phyloP scores from a whole-genome alignment of 1,284 basidiomycete species.

The Fistulinella cinereoalba region DNA sequence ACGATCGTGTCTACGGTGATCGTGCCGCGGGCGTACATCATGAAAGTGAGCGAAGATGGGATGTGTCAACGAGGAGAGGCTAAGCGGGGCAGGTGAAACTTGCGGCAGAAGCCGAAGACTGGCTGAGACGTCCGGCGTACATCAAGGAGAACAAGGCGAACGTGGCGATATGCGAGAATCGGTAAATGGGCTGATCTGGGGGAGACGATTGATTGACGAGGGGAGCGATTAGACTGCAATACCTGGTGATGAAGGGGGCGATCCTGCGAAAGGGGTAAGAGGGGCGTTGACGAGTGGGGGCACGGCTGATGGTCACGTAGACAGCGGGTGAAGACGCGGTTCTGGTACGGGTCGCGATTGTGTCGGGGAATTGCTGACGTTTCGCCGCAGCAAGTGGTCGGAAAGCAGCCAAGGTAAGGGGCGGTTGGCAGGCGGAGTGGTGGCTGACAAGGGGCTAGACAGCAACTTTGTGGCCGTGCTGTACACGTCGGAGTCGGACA shows the following conservation, averaged over 20 bases:
- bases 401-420: slow-evolving; percentile 56
- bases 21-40: slow-evolving; percentile 75
- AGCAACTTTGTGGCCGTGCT: slow-evolving; percentile 73
- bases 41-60: slow-evolving; percentile 54
- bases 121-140: slow-evolving; percentile 76
- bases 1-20: slow-evolving; percentile 75
- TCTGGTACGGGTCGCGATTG: slow-evolving; percentile 52
- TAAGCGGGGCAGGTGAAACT: slow-evolving; percentile 58
- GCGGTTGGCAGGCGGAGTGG: slow-evolving; percentile 4
- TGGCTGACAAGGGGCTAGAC: slow-evolving; percentile 41
- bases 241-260: slow-evolving; percentile 78
- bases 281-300: slow-evolving; percentile 6
- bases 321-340: slow-evolving; percentile 73
- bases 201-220: slow-evolving; percentile 14
- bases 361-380: slow-evolving; percentile 15
- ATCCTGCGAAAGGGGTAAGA: slow-evolving; percentile 76
- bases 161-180: slow-evolving; percentile 75
- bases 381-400: slow-evolving; percentile 64
- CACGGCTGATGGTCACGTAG: slow-evolving; percentile 38
- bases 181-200: slow-evolving; percentile 44
- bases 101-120: slow-evolving; percentile 77
- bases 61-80: not conserved
- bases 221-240: slow-evolving; percentile 63
- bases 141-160: slow-evolving; percentile 73
- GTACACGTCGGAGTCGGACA: slow-evolving; percentile 70